Percentiles rank a stretch among this genome's conserved stretches.
These are phyloP conservation scores for Melampsora americana DNA, from an alignment of 1,284 basidiomycete species.

Conservation along the genomic window DNA sequence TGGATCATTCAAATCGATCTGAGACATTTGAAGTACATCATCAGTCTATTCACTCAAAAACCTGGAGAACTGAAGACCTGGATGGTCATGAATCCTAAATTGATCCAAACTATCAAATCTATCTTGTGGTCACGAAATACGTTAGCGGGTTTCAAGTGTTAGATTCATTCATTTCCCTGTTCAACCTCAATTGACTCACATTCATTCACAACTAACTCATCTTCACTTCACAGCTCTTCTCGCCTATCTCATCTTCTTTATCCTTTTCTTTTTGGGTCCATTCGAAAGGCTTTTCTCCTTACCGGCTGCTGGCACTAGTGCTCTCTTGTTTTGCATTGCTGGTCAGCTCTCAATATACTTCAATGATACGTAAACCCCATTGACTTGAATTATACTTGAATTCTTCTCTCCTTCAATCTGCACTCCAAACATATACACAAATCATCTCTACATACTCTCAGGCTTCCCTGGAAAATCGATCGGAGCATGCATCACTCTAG, in stretches of 20 bases:
- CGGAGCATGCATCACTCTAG: conserved; percentile 46
- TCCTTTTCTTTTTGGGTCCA: conserved; percentile 51
- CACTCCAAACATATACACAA: too few relatives aligned
- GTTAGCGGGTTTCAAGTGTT: too few relatives aligned
- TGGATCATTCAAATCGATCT: too few relatives aligned
- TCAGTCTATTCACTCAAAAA: too few relatives aligned
- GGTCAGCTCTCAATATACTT: conserved; percentile 8
- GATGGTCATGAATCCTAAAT: too few relatives aligned
- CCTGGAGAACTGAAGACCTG: too few relatives aligned
- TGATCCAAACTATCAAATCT: too few relatives aligned
- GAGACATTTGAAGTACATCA: too few relatives aligned
- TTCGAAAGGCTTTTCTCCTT: conserved; percentile 50
- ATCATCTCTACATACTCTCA: too few relatives aligned
- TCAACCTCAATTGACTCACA: too few relatives aligned
- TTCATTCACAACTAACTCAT: background rate
- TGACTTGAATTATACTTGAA: conserved; percentile 6
- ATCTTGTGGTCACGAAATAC: too few relatives aligned
- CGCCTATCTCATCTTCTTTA: conserved; percentile 52
- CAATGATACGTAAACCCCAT: background rate
- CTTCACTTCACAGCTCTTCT: conserved; percentile 47
- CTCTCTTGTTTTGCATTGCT: conserved; percentile 25
- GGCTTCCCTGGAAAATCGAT: conserved; percentile 51
- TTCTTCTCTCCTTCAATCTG: conserved; percentile 48
- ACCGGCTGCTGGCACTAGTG: conserved; percentile 49
- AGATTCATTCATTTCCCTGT: too few relatives aligned